Base-by-base conservation (phyloP, 1,284 basidiomycete species). In the Trametes hirsuta region DNA sequence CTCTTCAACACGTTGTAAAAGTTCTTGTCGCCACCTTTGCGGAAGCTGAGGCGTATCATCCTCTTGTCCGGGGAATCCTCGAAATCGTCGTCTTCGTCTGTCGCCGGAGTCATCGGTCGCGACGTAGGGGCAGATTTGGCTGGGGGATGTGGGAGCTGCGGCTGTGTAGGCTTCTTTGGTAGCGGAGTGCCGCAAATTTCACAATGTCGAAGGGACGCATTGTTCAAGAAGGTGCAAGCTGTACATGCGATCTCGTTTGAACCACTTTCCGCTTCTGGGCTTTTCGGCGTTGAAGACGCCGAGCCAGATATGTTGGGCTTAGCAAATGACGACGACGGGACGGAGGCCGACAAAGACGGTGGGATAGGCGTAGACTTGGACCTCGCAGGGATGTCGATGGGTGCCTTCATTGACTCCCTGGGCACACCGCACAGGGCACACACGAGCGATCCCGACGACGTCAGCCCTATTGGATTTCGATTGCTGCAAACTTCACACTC, bases 171-270 rank as follows among this genome's bases (percentile, higher is more conserved):
- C 21, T 59, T 60, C 40, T 69, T 69, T 6, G 75, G 76, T 8
- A 97, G 78, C 1, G 84, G 76, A 6, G 93, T 91, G 4, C 83
- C 84, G 71, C 97, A 99, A 15, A 99, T 92, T 75, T 98, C 97
- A 76, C 97, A 99, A 10, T 77, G 75, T 1, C 75, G 72, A 66
- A 96, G 79, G 1, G 85, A 89, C 0, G 88, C 86, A 65, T 93
- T 89, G 73, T 99, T 99, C 34, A 95, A 79, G 70, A 97, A 99
- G 0, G 97, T 98, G 71, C 97, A 99, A 0, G 88, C 87, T 1
- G 88, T 82, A 75, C 97, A 99, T 11, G 90, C 76, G 37, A 91
- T 77, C 51, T 74, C 74, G 35, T 60, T 39, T 25, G 53, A 15
- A 22, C 42, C 11, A 22, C 39, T 53, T 12, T 42, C 46, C 34